Evolutionary conservation across 2,329 filamentous ascomycete species (phyloP), one percentile per base, ranked within the genome.

Genomic region (Fusarium illudens): DNA sequence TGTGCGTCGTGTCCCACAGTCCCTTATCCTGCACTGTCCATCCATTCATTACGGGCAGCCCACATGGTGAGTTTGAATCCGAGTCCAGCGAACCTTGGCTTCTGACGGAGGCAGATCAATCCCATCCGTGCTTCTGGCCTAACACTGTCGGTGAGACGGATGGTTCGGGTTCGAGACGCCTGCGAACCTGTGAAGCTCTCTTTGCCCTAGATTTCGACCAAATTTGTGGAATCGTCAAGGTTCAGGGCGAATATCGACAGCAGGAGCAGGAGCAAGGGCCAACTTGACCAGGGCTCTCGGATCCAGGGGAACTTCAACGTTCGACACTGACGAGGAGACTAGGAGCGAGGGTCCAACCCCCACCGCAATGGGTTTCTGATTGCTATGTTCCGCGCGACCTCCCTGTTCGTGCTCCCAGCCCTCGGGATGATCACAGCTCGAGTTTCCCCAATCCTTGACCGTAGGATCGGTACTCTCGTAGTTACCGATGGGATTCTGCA

Each of bases 401-500:
- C 52, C 56, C 39, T 61, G 60, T 56, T 55, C 33, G 27, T 49
- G 44, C 49, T 56, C 37, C 49, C 36, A 61, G 52, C 34, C 65
- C 37, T 63, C 53, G 60, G 58, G 59, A 61, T 52, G 57, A 67
- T 62, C 49, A 51, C 53, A 59, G 60, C 30, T 64, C 49, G 51
- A 62, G 25, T 54, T 59, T 37, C 58, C 44, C 52, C 33, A 68
- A 71, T 64, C 69, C 69, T 60, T 71, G 70, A 64, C 59, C 64
- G 60, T 60, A 67, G 60, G 68, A 71, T 69, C 64, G 64, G 69
- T 68, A 58, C 56, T 64, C 62, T 71, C 56, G 64, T 54, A 42
- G 48, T 65, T 60, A 59, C 71, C 70, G 68, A 73, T 71, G 66
- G 63, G 57, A 71, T 64, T 62, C 62, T 66, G 66, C 62, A 70